These are phyloP conservation scores for Zea luxurians DNA, from an alignment of 176 grass and related monocot species.

Conservation along the genomic window DNA sequence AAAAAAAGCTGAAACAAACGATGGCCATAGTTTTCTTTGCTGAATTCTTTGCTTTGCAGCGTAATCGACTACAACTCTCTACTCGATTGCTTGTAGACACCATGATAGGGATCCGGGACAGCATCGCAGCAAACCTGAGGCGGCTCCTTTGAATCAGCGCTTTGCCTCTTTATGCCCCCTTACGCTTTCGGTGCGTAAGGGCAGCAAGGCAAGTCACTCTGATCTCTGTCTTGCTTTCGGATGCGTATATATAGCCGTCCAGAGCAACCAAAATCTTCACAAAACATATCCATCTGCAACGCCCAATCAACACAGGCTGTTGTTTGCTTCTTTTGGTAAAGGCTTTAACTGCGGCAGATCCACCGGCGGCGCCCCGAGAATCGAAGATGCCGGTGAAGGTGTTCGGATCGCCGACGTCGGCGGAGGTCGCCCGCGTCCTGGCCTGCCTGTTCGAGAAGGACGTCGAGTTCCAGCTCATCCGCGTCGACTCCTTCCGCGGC, in stretches of 20 bases:
- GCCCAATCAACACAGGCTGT: neutral
- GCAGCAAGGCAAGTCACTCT: constrained; percentile 40
- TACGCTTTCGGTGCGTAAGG: constrained; percentile 28
- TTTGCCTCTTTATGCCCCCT: constrained; percentile 37
- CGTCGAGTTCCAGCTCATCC: constrained; percentile 71
- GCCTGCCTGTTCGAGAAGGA: constrained; percentile 74
- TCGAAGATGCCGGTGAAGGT: constrained; percentile 53
- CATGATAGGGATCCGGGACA: constrained; percentile 32
- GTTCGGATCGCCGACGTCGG: constrained; percentile 57
- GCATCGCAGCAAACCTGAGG: constrained; percentile 10
- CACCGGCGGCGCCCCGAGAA: neutral
- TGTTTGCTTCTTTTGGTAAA: neutral
- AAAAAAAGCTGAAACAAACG: no score
- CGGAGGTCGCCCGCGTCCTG: constrained; percentile 57
- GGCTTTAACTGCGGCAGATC: neutral
- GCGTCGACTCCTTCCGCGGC: constrained; percentile 56
- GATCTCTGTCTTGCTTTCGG: neutral
- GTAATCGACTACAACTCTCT: neutral
- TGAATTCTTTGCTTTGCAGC: neutral
- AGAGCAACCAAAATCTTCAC: neutral
- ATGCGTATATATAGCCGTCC: constrained; percentile 26
- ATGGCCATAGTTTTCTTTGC: neutral
- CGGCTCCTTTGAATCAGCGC: constrained; percentile 22
- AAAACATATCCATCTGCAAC: neutral
- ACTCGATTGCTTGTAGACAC: constrained; percentile 18